phyloP scores from a whole-genome alignment of 2,329 filamentous ascomycete species.

The Metarhizium rileyi region DNA sequence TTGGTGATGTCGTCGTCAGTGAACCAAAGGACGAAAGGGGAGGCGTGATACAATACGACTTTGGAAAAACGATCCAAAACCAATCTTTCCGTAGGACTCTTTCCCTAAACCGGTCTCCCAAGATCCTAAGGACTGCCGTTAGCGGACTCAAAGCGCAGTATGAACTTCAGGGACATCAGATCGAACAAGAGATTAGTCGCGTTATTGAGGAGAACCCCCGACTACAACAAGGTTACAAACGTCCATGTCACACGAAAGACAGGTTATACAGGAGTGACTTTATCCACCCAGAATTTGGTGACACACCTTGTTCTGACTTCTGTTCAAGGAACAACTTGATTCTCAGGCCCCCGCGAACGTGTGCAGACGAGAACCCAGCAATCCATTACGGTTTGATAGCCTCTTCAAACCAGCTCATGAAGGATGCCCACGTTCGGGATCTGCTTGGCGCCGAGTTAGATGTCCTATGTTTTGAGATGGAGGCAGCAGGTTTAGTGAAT shows the following conservation, averaged over 20 bases:
- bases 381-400: conserved; percentile 13
- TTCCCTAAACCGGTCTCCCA: conserved; percentile 10
- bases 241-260: conserved; percentile 6
- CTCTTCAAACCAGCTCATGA: neutral
- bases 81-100: conserved; percentile 8
- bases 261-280: conserved; percentile 5
- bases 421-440: conserved; percentile 7
- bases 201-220: conserved; percentile 6
- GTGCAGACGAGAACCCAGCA: conserved; percentile 8
- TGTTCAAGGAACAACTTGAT: too few species aligned
- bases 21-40: neutral
- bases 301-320: too few species aligned
- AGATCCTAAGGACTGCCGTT: neutral
- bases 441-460: conserved; percentile 11
- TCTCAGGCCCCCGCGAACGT: too few species aligned
- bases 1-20: conserved; percentile 14
- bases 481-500: conserved; percentile 21
- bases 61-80: conserved; percentile 5
- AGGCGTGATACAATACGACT: conserved; percentile 18
- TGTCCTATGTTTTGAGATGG: conserved; percentile 16
- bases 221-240: conserved; percentile 7
- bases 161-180: neutral
- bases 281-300: too few species aligned
- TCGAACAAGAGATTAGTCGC: neutral
- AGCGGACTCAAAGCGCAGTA: neutral